Conservation (phyloP, 1,284 basidiomycete species). For the Ustilago xerochloae region DNA sequence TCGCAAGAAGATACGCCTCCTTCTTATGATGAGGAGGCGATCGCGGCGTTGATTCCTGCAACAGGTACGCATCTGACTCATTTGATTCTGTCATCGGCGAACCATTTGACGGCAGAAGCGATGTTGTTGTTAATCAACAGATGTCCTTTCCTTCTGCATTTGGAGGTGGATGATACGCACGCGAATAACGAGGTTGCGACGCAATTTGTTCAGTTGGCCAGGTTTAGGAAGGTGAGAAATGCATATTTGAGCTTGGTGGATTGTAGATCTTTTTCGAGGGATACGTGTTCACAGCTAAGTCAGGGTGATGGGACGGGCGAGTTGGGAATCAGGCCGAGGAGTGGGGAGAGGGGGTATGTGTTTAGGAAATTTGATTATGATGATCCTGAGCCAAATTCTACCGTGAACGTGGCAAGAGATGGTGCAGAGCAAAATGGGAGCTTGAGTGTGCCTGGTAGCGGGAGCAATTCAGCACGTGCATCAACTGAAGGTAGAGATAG, state of each 20-base stretch:
- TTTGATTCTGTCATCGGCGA: conserved; percentile 75
- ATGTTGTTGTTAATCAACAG: conserved; percentile 46
- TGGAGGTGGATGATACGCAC: conserved; percentile 57
- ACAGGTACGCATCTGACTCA: conserved; percentile 79
- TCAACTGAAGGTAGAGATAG: conserved; percentile 16
- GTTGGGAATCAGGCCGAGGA: conserved; percentile 35
- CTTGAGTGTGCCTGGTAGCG: background rate
- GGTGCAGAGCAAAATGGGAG: background rate
- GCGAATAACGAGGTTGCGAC: conserved; percentile 42
- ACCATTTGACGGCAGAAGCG: conserved; percentile 26
- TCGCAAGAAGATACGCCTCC: conserved; percentile 16
- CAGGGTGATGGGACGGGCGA: conserved; percentile 16
- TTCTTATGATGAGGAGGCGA: conserved; percentile 28
- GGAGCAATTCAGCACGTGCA: background rate
- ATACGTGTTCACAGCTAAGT: conserved; percentile 33
- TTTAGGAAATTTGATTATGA: conserved; percentile 45
- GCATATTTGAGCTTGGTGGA: conserved; percentile 55
- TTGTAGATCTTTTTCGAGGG: conserved; percentile 47
- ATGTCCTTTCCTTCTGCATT: conserved; percentile 48
- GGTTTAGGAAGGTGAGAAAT: conserved; percentile 37
- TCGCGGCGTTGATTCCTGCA: conserved; percentile 37
- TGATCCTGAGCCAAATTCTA: conserved; percentile 23
- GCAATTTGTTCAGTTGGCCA: conserved; percentile 50
- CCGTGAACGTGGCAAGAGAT: background rate
- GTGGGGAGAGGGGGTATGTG: conserved; percentile 29